Base-by-base conservation (phyloP, 1,284 basidiomycete species). In the Phaffia rhodozyma region DNA sequence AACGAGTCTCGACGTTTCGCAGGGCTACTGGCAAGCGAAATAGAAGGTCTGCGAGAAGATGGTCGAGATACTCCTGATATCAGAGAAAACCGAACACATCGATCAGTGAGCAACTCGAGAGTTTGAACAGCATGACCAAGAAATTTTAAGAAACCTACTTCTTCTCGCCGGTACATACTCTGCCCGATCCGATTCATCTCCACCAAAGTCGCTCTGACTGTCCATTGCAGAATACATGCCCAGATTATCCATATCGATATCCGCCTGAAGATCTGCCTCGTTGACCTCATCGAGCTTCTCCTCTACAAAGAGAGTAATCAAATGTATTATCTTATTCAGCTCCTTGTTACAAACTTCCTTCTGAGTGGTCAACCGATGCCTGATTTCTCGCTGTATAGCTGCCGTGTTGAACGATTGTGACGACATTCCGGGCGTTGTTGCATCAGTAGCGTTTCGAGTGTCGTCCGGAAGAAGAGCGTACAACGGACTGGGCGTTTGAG, bases 301-400 rank as follows among this genome's bases (percentile, higher is more conserved):
- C 76, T 98, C 94, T 69, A 97, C 96, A 77, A 91, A 97, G 34
- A 84, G 77, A 66, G 93, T 94, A 79, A 98, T 92, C 65, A 86
- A 89, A 73, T 89, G 86, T 61, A 94, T 89, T 71, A 97, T 89
- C 70, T 89, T 86, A 72, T 86, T 85, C 16, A 98, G 82, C 72
- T 96, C 91, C 77, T 88, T 88, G 81, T 98, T 92, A 79, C 94
- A 98, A 69, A 89, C 87, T 62, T 87, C 85, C 79, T 98, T 98
- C 65, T 94, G 92, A 0, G 86, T 86, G 75, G 87, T 88, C 74
- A 97, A 84, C 62, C 94, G 86, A 70, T 91, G 84, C 56, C 89
- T 90, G 71, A 97, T 90, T 78, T 97, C 93, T 66, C 91, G 84
- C 63, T 89, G 82, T 67, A 97, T 92, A 71, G 92, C 94, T 54